Conservation (phyloP, 768 basidiomycete species). For the Boletus rubroflammeus region DNA sequence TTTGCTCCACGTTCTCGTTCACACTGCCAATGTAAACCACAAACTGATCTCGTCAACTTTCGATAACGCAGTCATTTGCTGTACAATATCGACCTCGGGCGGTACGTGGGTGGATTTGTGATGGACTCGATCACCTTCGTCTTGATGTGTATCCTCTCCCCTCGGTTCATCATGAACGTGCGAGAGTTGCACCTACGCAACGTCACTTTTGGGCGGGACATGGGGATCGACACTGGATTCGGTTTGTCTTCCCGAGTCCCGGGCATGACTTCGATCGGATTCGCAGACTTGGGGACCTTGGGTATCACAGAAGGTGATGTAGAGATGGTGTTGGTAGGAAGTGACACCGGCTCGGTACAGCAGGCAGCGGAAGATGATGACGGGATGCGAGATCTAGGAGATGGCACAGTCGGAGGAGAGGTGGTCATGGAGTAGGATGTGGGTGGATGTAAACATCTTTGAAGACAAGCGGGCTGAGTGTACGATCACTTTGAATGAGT, state of each 20-base stretch:
- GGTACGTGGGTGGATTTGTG: neutral
- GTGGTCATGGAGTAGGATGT: neutral
- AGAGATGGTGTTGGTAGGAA: slow-evolving; percentile 6
- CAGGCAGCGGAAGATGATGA: neutral
- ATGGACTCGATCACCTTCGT: neutral
- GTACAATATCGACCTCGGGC: slow-evolving; percentile 9
- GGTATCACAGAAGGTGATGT: neutral
- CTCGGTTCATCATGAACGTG: slow-evolving; percentile 20
- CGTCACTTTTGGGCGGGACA: neutral
- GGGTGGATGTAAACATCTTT: neutral
- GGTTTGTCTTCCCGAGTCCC: neutral
- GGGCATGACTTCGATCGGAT: neutral
- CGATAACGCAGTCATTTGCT: slow-evolving; percentile 10
- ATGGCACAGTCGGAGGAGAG: neutral
- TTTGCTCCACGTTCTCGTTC: neutral
- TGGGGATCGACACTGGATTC: slow-evolving; percentile 14
- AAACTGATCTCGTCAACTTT: neutral
- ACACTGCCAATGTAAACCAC: neutral
- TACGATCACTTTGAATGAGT: neutral
- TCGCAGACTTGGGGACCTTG: neutral
- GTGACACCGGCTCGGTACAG: no score
- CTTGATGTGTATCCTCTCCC: slow-evolving; percentile 8
- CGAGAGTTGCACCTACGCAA: slow-evolving; percentile 4
- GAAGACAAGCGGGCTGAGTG: neutral
- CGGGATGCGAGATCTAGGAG: neutral